These are phyloP conservation scores for Daldinia decipiens DNA, from an alignment of 495 filamentous ascomycete species.

Conservation along the genomic window DNA sequence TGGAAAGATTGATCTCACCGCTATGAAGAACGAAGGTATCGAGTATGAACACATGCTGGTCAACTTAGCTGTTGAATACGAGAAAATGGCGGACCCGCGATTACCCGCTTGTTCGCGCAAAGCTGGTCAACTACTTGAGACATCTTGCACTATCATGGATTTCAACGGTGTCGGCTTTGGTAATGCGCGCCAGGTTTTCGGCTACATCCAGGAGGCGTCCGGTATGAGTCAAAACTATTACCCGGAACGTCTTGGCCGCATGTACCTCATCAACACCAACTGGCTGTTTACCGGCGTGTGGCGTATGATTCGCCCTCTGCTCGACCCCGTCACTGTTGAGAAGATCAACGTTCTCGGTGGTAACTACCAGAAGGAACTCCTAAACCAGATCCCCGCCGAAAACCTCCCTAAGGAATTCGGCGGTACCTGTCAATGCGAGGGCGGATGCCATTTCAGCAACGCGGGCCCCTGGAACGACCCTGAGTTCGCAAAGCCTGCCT, in stretches of 20 bases:
- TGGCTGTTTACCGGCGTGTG: conserved; percentile 91
- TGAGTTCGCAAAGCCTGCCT: conserved; percentile 73
- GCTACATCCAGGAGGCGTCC: conserved; percentile 74
- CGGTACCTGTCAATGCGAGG: conserved; percentile 81
- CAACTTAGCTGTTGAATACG: conserved; percentile 96
- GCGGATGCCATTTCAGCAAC: conserved; percentile 89
- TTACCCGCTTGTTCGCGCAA: conserved; percentile 96
- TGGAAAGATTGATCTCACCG: conserved; percentile 88
- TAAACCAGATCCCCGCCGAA: conserved; percentile 86
- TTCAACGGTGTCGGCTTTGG: conserved; percentile 89
- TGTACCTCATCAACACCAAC: conserved; percentile 97
- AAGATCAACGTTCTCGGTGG: conserved; percentile 94
- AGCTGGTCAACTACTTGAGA: conserved; percentile 88
- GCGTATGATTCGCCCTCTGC: conserved; percentile 84
- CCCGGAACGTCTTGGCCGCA: conserved; percentile 85
- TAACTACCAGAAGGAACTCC: conserved; percentile 82
- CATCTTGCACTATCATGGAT: conserved; percentile 97
- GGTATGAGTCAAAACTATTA: conserved; percentile 94
- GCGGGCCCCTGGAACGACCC: conserved; percentile 90
- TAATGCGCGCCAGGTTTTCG: conserved; percentile 79
- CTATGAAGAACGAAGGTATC: conserved; percentile 90
- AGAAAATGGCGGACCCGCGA: conserved; percentile 91
- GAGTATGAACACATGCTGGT: conserved; percentile 91
- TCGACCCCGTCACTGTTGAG: conserved; percentile 93
- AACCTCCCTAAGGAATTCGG: conserved; percentile 91